These are phyloP conservation scores for Hibiscus syriacus DNA, from an alignment of 345 rosid species.

Conservation along the genomic window DNA sequence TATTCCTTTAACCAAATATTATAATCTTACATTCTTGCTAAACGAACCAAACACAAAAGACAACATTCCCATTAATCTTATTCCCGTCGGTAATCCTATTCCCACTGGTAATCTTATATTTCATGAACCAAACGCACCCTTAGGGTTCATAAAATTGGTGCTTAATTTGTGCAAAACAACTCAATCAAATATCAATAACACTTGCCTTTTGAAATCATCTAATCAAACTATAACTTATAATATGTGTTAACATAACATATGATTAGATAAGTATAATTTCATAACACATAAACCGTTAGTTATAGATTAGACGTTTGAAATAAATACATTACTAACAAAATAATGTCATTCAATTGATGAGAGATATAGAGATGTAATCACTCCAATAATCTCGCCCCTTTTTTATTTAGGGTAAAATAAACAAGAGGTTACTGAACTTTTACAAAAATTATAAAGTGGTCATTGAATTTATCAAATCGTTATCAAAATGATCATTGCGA, in stretches of 20 bases:
- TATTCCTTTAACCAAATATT: no score
- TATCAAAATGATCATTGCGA: no score
- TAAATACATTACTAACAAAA: background rate
- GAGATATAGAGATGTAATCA: background rate
- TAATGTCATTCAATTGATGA: background rate
- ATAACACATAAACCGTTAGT: background rate
- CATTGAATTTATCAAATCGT: no score
- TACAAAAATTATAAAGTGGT: no score
- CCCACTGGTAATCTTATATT: no score
- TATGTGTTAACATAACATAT: background rate
- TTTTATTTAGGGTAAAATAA: no score
- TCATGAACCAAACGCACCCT: no score
- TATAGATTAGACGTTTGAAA: background rate
- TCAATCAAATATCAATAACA: background rate
- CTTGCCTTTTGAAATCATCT: background rate
- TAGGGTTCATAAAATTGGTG: background rate
- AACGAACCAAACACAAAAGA: no score
- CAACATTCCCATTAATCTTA: no score
- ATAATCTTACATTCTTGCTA: no score
- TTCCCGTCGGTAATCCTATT: no score
- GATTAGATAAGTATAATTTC: background rate
- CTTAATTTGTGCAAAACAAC: slow-evolving; percentile 4
- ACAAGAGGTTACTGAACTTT: no score
- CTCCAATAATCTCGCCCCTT: background rate
- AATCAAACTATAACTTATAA: background rate